Base-by-base conservation (phyloP, 1,139 yeast genomes). In the Zygoascus sp. region DNA sequence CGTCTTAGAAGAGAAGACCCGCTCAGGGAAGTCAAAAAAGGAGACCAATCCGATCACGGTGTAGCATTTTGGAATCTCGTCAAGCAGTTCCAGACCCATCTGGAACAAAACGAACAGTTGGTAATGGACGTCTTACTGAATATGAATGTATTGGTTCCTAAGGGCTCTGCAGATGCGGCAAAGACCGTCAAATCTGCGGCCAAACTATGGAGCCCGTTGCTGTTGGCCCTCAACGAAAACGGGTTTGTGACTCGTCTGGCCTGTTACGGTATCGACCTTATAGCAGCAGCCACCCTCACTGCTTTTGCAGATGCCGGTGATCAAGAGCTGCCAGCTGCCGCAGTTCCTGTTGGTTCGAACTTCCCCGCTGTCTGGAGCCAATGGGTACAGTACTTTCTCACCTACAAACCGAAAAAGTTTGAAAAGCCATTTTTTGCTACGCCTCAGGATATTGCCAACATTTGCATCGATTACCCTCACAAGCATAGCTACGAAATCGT, bases 1-100 rank as follows among this genome's bases (percentile, higher is more conserved):
- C 56, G 74, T 13, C 45, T 77, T 16, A 63, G 85, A 32, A 75
- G 81, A 52, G 66, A 66, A 16, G 73, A 78, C 53, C 61, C 76
- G 35, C 64, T 68, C 30, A 63, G 59, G 28, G 53, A 63, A 6
- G 65, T 66, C n/a, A 53, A 51, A 21, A 48, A 48, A 2, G 55
- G 55, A 1, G 58, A 54, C 34, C 50, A 53, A 6, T 38, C 57
- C 1, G 43, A 50, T 1, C 57, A 55, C 19, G 56, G 57, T 2
- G 36, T 48, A 1, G 47, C 58, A 28, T 50, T 50, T 9, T 45
- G 56, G 46, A 48, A 43, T 15, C 47, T 63, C n/a, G 51, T 52
- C 10, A 47, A 47, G 22, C 50, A 48, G 35, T 39, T 59, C 19
- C 41, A 19, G 15, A 28, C 42, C 7, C 45, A 47, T 19, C 40